Evolutionary conservation across 1,284 basidiomycete genomes (phyloP).

Genomic region (Cutaneotrichosporon cyanovorans): DNA sequence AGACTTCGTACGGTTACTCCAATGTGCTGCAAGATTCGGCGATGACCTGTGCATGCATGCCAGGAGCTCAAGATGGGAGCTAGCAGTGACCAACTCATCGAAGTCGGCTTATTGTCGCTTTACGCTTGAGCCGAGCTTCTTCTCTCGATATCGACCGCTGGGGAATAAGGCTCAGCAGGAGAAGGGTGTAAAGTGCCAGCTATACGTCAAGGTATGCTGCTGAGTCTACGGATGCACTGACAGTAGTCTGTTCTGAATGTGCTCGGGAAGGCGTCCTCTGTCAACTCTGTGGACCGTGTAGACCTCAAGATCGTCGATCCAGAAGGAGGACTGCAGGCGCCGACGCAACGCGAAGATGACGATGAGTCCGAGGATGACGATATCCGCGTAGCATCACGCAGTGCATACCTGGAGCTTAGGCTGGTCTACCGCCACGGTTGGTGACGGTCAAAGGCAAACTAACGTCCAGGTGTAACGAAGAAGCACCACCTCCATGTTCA

Average conservation of each 20-base stretch:
- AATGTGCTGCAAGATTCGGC: slow-evolving; percentile 42
- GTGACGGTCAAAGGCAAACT: not conserved
- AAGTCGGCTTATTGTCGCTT: slow-evolving; percentile 43
- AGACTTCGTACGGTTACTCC: slow-evolving; percentile 42
- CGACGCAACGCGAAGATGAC: slow-evolving; percentile 7
- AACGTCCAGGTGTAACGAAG: slow-evolving; percentile 36
- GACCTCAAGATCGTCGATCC: slow-evolving; percentile 40
- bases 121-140: slow-evolving; percentile 36
- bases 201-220: slow-evolving; percentile 40
- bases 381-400: slow-evolving; percentile 5
- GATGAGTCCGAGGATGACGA: slow-evolving; percentile 13
- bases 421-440: slow-evolving; percentile 43
- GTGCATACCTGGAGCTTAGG: slow-evolving; percentile 23
- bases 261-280: slow-evolving; percentile 32
- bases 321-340: slow-evolving; percentile 18
- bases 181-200: slow-evolving; percentile 37
- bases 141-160: slow-evolving; percentile 28
- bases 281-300: slow-evolving; percentile 34
- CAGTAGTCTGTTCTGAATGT: slow-evolving; percentile 41
- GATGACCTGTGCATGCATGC: slow-evolving; percentile 44
- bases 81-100: slow-evolving; percentile 40
- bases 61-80: slow-evolving; percentile 34
- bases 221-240: not conserved
- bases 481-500: slow-evolving; percentile 42
- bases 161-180: slow-evolving; percentile 22